phyloP scores from a whole-genome alignment of 192 early-diverging fungal species.

The Coemansia furcata region DNA sequence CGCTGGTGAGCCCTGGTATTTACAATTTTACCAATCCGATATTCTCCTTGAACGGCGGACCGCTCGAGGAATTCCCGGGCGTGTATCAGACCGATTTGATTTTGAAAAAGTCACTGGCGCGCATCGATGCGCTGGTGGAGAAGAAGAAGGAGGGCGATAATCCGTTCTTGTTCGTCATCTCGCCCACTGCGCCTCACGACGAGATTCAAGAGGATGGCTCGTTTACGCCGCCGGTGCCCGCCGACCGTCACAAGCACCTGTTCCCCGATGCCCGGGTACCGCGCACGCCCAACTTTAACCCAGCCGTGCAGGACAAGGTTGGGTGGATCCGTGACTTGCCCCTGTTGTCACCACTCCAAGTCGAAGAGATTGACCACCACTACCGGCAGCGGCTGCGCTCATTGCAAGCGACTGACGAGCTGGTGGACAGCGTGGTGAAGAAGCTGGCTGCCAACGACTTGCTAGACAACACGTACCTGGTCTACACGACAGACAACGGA shows the following conservation, averaged over 20 bases:
- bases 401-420: constrained; percentile 62
- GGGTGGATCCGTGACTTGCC: constrained; percentile 55
- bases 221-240: constrained; percentile 57
- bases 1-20: constrained; percentile 57
- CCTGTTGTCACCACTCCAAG: constrained; percentile 29
- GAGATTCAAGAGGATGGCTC: constrained; percentile 41
- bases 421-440: constrained; percentile 57
- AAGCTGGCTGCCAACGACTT: constrained; percentile 50
- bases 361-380: constrained; percentile 48
- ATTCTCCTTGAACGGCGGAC: constrained; percentile 59
- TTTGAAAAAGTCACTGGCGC: constrained; percentile 50
- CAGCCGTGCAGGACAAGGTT: constrained; percentile 53
- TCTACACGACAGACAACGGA: constrained; percentile 69
- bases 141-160: constrained; percentile 25
- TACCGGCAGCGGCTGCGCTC: constrained; percentile 59
- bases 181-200: constrained; percentile 63
- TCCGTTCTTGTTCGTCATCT: constrained; percentile 53
- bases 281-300: constrained; percentile 59
- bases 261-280: constrained; percentile 59
- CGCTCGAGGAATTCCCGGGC: constrained; percentile 49
- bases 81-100: constrained; percentile 59
- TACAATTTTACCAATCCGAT: constrained; percentile 58
- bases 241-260: constrained; percentile 56
- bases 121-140: constrained; percentile 43
- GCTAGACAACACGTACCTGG: constrained; percentile 61